Conservation (phyloP, 2,329 filamentous ascomycete genomes). For the Fusarium sp. region DNA sequence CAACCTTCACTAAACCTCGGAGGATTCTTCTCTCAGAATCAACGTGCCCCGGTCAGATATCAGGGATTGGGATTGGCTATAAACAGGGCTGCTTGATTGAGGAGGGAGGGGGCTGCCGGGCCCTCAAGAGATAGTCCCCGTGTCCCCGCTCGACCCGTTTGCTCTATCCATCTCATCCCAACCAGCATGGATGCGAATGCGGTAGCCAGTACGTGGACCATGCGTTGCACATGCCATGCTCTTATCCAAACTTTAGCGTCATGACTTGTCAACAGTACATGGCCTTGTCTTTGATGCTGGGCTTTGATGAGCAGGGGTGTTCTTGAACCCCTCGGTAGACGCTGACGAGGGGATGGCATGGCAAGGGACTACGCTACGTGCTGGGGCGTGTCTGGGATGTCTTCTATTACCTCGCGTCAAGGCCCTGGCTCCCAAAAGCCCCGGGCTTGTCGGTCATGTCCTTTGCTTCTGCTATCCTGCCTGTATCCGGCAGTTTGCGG, state of each 20-base stretch:
- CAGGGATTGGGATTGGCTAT: constrained; percentile 47
- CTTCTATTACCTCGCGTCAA: constrained; percentile 46
- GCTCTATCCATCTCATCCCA: constrained; percentile 48
- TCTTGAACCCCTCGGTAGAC: constrained; percentile 53
- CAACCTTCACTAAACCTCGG: constrained; percentile 48
- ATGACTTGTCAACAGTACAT: constrained; percentile 49
- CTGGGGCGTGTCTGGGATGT: constrained; percentile 48
- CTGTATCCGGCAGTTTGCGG: constrained; percentile 49
- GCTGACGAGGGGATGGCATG: constrained; percentile 49
- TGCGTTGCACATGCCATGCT: constrained; percentile 40
- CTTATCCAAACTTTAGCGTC: constrained; percentile 42
- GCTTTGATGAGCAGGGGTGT: constrained; percentile 42
- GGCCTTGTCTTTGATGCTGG: constrained; percentile 41
- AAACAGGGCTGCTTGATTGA: constrained; percentile 39
- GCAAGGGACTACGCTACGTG: constrained; percentile 42
- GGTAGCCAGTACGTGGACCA: constrained; percentile 45
- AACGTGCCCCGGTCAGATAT: constrained; percentile 43
- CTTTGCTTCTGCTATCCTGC: constrained; percentile 37
- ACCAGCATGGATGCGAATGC: constrained; percentile 33
- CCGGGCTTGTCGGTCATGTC: constrained; percentile 38
- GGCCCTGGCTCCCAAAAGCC: constrained; percentile 39
- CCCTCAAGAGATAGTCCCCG: constrained; percentile 49
- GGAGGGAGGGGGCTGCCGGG: constrained; percentile 49
- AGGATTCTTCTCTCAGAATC: constrained; percentile 52
- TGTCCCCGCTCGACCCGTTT: constrained; percentile 50